Conservation (phyloP, 2,329 filamentous ascomycete species). For the Zasmidium angulare region DNA sequence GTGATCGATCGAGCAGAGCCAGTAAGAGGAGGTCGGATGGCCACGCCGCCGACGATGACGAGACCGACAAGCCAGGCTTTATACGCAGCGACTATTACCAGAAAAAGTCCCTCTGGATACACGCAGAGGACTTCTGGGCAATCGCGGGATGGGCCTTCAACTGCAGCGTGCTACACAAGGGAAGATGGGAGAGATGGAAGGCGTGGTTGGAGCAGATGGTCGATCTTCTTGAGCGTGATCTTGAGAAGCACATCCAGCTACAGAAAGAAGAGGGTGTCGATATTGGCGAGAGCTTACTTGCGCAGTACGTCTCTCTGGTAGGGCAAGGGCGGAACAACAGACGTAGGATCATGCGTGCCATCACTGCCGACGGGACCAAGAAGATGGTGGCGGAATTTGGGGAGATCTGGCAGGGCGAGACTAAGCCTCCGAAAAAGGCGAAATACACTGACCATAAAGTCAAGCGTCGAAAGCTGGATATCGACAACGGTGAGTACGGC, state of each 20-base stretch:
- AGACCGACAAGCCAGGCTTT: conserved; percentile 52
- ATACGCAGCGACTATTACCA: conserved; percentile 52
- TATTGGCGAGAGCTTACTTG: conserved; percentile 59
- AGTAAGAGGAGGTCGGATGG: conserved; percentile 12
- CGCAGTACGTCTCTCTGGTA: conserved; percentile 55
- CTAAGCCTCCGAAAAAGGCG: conserved; percentile 45
- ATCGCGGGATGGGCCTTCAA: conserved; percentile 91
- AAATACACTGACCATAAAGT: conserved; percentile 59
- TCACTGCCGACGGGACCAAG: conserved; percentile 65
- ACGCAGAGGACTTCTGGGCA: conserved; percentile 86
- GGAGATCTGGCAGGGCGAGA: conserved; percentile 69
- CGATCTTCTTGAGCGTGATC: conserved; percentile 72
- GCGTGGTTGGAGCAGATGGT: conserved; percentile 78
- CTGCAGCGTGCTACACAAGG: conserved; percentile 71
- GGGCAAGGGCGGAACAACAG: conserved; percentile 40
- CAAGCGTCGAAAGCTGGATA: conserved; percentile 52
- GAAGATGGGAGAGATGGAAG: conserved; percentile 79
- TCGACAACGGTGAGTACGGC: conserved; percentile 50
- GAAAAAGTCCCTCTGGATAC: conserved; percentile 66
- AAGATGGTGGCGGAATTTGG: conserved; percentile 56
- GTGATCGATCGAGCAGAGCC: conserved; percentile 20
- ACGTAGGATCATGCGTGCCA: conserved; percentile 61
- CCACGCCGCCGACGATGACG: conserved; percentile 26
- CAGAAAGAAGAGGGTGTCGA: conserved; percentile 24
- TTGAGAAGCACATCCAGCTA: conserved; percentile 53